These are phyloP conservation scores for Melanomma pulvis-pyrius DNA, from an alignment of 495 filamentous ascomycete species.

Conservation along the genomic window DNA sequence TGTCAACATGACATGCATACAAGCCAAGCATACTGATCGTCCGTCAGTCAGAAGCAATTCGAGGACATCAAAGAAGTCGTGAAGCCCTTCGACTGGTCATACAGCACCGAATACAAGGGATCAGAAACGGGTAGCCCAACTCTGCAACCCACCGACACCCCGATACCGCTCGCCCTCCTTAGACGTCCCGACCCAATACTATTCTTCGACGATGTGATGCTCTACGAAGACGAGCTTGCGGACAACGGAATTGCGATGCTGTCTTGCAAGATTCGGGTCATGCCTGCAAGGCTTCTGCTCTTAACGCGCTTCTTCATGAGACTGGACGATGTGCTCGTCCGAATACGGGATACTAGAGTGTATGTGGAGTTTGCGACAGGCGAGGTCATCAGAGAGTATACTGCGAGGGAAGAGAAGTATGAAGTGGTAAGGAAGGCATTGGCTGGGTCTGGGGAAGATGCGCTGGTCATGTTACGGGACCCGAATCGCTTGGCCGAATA, in stretches of 20 bases:
- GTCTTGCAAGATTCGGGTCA: constrained; percentile 86
- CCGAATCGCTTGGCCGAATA: constrained; percentile 75
- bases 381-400: constrained; percentile 87
- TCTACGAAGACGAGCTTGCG: constrained; percentile 97
- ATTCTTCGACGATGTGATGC: constrained; percentile 90
- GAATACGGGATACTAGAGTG: constrained; percentile 85
- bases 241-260: constrained; percentile 93
- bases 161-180: constrained; percentile 82
- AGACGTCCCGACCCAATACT: constrained; percentile 87
- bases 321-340: constrained; percentile 82
- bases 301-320: constrained; percentile 90
- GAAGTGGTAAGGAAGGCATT: constrained; percentile 74
- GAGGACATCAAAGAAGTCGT: constrained; percentile 92
- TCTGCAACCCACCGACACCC: constrained; percentile 57
- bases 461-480: constrained; percentile 79
- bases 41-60: constrained; percentile 71
- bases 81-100: constrained; percentile 97
- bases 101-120: constrained; percentile 82
- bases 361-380: constrained; percentile 86
- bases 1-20: background rate
- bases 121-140: constrained; percentile 50
- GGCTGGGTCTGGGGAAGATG: constrained; percentile 69
- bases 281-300: constrained; percentile 82
- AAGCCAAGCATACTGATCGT: constrained; percentile 10
- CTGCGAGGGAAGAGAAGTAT: constrained; percentile 77